Conservation (phyloP, 805 yeast genomes). For the Starmerella roubikii region DNA sequence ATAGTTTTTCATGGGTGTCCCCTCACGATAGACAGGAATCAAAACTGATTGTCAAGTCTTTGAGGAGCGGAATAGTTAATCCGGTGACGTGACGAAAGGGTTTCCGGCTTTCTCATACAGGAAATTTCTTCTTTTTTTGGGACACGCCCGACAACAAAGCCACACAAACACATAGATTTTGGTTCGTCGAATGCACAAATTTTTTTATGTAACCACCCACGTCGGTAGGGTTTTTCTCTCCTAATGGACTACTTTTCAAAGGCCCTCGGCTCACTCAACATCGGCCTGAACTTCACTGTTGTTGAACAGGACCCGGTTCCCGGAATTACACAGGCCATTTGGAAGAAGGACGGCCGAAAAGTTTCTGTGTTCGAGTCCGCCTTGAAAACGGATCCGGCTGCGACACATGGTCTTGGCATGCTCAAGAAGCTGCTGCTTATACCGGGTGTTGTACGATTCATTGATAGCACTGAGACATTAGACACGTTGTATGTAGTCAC, state of each 20-base stretch:
- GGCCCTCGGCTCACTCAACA: conserved; percentile 36
- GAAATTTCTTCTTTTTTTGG: too few species aligned
- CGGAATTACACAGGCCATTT: conserved; percentile 41
- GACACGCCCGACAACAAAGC: too few species aligned
- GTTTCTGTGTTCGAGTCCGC: conserved; percentile 54
- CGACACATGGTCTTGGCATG: conserved; percentile 30
- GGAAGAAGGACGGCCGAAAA: conserved; percentile 32
- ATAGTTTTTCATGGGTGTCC: neutral
- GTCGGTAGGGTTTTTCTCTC: too few species aligned
- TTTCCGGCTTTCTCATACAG: too few species aligned
- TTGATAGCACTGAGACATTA: conserved; percentile 56
- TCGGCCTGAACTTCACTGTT: conserved; percentile 26
- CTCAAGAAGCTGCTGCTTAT: conserved; percentile 42
- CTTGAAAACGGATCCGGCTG: conserved; percentile 29
- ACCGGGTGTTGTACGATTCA: conserved; percentile 52
- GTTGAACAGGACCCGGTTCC: conserved; percentile 16
- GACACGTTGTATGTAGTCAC: conserved; percentile 45
- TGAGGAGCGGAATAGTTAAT: too few species aligned
- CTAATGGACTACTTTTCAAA: conserved; percentile 60
- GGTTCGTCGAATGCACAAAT: too few species aligned
- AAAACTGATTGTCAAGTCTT: too few species aligned
- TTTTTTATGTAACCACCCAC: too few species aligned
- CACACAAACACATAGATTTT: too few species aligned
- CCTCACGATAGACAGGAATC: neutral
- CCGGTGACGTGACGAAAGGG: too few species aligned